Conservation (phyloP, 306 rosid species). For the Cicer arietinum region DNA sequence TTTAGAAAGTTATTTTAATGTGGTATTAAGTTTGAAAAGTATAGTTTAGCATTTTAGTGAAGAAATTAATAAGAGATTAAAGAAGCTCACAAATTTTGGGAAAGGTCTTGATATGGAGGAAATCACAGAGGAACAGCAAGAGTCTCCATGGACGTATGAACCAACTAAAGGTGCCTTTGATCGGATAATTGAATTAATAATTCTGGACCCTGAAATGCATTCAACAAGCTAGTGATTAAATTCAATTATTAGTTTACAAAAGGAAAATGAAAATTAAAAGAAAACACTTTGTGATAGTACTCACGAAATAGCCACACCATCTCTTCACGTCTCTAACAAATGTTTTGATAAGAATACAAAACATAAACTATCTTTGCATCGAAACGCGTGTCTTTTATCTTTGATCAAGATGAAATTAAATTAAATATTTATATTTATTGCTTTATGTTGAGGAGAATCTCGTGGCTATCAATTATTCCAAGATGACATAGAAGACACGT, state of each 20-base stretch:
- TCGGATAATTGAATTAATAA: conserved; percentile 49
- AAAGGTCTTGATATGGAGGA: conserved; percentile 41
- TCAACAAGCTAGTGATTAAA: not conserved
- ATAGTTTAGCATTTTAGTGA: not conserved
- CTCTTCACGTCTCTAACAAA: conserved; percentile 44
- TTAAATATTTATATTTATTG: not conserved
- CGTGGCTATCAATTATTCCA: conserved; percentile 25
- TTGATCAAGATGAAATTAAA: not conserved
- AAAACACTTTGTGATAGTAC: conserved; percentile 11
- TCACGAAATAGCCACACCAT: conserved; percentile 69
- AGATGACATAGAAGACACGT: conserved; percentile 21
- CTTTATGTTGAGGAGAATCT: conserved; percentile 15
- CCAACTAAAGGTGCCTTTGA: conserved; percentile 45
- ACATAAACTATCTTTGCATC: not conserved
- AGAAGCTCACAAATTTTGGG: conserved; percentile 55
- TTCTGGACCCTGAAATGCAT: conserved; percentile 56
- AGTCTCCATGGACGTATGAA: conserved; percentile 42
- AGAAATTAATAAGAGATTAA: not conserved
- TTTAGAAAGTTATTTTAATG: too few relatives aligned
- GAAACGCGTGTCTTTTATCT: conserved; percentile 21
- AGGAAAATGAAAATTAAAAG: not conserved
- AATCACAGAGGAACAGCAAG: conserved; percentile 41
- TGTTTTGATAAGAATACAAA: not conserved
- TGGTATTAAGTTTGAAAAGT: too few relatives aligned
- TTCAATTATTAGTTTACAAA: not conserved